phyloP scores from a whole-genome alignment of 2,329 filamentous ascomycete genomes.

The Ustilaginoidea virens region DNA sequence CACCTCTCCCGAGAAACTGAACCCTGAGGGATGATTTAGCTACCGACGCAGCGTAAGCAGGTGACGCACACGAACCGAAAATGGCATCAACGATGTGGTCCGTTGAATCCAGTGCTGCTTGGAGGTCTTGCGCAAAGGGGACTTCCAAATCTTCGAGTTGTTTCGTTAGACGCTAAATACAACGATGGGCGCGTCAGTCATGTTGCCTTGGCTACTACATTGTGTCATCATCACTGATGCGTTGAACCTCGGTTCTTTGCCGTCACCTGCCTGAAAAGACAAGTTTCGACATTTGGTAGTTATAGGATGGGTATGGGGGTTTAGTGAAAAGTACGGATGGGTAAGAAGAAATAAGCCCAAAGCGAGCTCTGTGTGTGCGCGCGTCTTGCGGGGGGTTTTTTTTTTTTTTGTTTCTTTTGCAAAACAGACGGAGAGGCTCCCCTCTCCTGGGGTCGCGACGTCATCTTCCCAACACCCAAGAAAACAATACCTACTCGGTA shows the following conservation, averaged over 20 bases:
- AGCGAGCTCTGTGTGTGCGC: too few relatives aligned
- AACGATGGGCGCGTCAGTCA: conserved; percentile 3
- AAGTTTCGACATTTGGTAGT: too few relatives aligned
- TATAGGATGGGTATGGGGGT: too few relatives aligned
- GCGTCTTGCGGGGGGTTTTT: too few relatives aligned
- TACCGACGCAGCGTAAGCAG: not conserved
- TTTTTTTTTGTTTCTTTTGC: too few relatives aligned
- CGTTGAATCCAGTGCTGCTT: conserved; percentile 44
- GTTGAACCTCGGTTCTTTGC: too few relatives aligned
- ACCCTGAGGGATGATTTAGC: conserved; percentile 36
- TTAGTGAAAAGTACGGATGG: too few relatives aligned
- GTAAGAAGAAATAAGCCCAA: too few relatives aligned
- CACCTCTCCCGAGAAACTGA: conserved; percentile 83
- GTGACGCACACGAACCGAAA: conserved; percentile 45
- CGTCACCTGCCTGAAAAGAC: too few relatives aligned
- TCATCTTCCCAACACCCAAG: conserved; percentile 45
- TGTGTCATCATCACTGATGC: conserved; percentile 3
- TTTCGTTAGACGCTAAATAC: conserved; percentile 54
- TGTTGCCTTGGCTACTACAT: too few relatives aligned
- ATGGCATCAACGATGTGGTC: conserved; percentile 87
- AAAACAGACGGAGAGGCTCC: too few relatives aligned
- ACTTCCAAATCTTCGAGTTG: conserved; percentile 74
- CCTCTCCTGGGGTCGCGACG: conserved; percentile 72
- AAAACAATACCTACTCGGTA: conserved; percentile 49
- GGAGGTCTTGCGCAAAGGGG: conserved; percentile 73